Conservation (phyloP, 495 filamentous ascomycete genomes). For the Neurospora sp. region DNA sequence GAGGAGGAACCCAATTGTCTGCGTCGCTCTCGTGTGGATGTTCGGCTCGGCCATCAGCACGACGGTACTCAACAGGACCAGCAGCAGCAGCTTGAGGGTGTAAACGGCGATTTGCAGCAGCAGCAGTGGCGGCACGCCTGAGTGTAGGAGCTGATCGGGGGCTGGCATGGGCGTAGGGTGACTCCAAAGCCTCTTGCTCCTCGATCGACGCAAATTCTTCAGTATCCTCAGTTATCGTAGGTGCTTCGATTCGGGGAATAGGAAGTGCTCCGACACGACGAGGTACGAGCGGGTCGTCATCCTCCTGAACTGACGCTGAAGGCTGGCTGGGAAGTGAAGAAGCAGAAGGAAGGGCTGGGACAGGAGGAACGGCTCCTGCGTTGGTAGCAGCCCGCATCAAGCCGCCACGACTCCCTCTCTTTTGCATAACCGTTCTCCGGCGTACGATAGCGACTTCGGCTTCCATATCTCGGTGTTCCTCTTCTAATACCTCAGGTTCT, state of each 20-base stretch:
- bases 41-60: slow-evolving; percentile 55
- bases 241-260: slow-evolving; percentile 4
- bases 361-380: slow-evolving; percentile 11
- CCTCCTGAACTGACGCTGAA: slow-evolving; percentile 14
- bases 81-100: slow-evolving; percentile 37
- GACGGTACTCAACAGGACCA: slow-evolving; percentile 36
- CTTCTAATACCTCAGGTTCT: slow-evolving; percentile 57
- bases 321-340: slow-evolving; percentile 12
- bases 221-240: slow-evolving; percentile 16
- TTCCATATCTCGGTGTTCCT: slow-evolving; percentile 68
- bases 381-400: slow-evolving; percentile 26
- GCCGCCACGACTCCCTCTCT: slow-evolving; percentile 31
- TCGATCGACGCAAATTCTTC: slow-evolving; percentile 31
- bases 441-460: slow-evolving; percentile 75
- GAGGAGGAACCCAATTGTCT: slow-evolving; percentile 87
- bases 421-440: slow-evolving; percentile 57
- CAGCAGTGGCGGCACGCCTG: slow-evolving; percentile 68
- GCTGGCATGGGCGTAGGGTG: slow-evolving; percentile 67
- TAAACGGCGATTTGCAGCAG: slow-evolving; percentile 55
- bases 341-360: not conserved
- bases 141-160: slow-evolving; percentile 69
- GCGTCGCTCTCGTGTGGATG: slow-evolving; percentile 83
- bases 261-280: slow-evolving; percentile 23
- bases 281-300: slow-evolving; percentile 34
- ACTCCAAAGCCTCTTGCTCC: slow-evolving; percentile 49